A percentile compares a stretch with the other conserved stretches of the same genome.
phyloP scores from a whole-genome alignment of 768 basidiomycete species.

The Tricholoma terreum region DNA sequence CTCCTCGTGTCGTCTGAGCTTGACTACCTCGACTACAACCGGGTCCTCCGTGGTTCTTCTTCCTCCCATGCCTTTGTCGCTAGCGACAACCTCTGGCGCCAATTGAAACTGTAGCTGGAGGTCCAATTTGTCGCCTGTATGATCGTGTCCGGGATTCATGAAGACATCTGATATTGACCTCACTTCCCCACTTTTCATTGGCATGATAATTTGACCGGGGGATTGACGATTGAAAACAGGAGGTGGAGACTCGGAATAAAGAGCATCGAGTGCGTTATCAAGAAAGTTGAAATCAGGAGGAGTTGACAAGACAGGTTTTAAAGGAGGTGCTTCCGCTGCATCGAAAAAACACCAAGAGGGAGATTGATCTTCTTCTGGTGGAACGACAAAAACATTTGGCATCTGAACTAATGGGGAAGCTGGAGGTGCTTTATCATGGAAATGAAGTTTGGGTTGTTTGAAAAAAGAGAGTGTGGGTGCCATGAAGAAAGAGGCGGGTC shows the following conservation, averaged over 20 bases:
- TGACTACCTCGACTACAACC: conserved; percentile 60
- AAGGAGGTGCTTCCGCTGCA: conserved; percentile 33
- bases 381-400: conserved; percentile 54
- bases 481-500: conserved; percentile 6
- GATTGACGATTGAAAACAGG: conserved; percentile 18
- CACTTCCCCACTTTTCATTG: conserved; percentile 22
- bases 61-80: conserved; percentile 15
- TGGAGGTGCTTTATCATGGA: conserved; percentile 6
- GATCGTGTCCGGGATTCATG: conserved; percentile 21
- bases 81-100: conserved; percentile 16
- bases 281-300: conserved; percentile 30
- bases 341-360: conserved; percentile 58
- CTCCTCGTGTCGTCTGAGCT: conserved; percentile 40
- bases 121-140: conserved; percentile 24
- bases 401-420: conserved; percentile 20
- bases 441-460: neutral
- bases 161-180: conserved; percentile 31
- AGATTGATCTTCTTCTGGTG: conserved; percentile 56
- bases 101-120: conserved; percentile 22
- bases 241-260: conserved; percentile 14
- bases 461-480: conserved; percentile 11
- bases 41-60: conserved; percentile 40
- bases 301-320: conserved; percentile 12
- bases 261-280: conserved; percentile 26
- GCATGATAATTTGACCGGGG: conserved; percentile 18